Percentiles rank a stretch among this genome's conserved stretches.
Conservation (phyloP, 192 early-diverging fungal genomes). For the Gonapodya sp. region DNA sequence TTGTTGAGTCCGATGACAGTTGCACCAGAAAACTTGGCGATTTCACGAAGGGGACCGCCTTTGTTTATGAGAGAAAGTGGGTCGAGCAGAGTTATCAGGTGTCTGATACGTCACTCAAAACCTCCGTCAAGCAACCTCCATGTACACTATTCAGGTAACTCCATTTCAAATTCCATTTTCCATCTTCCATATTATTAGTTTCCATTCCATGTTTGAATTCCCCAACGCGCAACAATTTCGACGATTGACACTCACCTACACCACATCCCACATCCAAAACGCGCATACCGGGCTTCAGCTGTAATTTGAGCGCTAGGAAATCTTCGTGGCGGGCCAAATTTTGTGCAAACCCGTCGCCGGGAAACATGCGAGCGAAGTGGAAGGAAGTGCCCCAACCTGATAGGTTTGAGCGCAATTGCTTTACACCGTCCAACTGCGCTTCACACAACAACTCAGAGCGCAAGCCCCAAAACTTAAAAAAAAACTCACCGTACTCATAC, state of each 20-base stretch:
- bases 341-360: constrained; percentile 61
- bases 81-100: too few species aligned
- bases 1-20: constrained; percentile 88
- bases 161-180: too few species aligned
- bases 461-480: too few species aligned
- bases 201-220: too few species aligned
- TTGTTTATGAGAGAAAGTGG: not conserved
- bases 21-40: constrained; percentile 67
- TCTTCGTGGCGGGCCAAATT: constrained; percentile 88
- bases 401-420: too few species aligned
- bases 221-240: too few species aligned
- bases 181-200: too few species aligned
- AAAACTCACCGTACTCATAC: constrained; percentile 6
- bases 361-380: constrained; percentile 82
- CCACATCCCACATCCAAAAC: constrained; percentile 94
- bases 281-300: constrained; percentile 54
- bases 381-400: constrained; percentile 45
- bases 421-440: too few species aligned
- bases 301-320: constrained; percentile 66
- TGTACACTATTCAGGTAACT: too few species aligned
- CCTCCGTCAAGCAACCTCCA: too few species aligned
- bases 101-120: too few species aligned
- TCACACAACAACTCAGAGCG: too few species aligned
- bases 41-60: constrained; percentile 88
- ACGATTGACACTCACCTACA: constrained; percentile 52